phyloP scores from a whole-genome alignment of 345 rosid species.

The Citrus sp. region DNA sequence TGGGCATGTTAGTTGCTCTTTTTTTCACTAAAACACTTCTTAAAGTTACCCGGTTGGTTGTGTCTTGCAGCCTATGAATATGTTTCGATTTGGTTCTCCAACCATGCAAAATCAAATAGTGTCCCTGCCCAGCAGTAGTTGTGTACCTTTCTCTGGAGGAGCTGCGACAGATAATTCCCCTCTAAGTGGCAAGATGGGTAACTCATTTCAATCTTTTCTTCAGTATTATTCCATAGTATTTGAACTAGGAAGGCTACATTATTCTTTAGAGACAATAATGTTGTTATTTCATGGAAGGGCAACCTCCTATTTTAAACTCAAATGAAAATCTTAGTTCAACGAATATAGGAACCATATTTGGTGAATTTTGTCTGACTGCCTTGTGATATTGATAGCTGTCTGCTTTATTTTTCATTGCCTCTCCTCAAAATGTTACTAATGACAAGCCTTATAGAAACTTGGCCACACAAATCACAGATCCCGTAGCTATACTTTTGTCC shows the following conservation, averaged over 20 bases:
- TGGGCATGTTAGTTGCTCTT: background rate
- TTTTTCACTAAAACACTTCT: background rate
- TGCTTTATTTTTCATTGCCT: background rate
- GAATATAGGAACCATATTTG: background rate
- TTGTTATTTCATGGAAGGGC: background rate
- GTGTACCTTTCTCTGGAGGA: constrained; percentile 18
- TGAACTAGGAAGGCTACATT: background rate
- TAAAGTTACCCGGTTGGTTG: background rate
- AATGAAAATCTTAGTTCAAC: background rate
- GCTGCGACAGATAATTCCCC: constrained; percentile 30
- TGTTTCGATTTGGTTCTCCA: constrained; percentile 43
- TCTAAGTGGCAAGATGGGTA: constrained; percentile 28
- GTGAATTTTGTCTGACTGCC: background rate
- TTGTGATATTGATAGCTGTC: background rate
- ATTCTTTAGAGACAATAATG: background rate
- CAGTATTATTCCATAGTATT: background rate
- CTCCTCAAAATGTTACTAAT: background rate
- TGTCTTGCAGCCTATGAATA: constrained; percentile 46
- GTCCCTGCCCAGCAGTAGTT: constrained; percentile 22
- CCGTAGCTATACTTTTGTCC: background rate
- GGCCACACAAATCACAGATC: constrained; percentile 2
- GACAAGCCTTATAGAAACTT: background rate
- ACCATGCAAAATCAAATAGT: constrained; percentile 29
- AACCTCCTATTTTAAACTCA: background rate
- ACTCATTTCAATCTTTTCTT: background rate